phyloP scores from a whole-genome alignment of 306 rosid genomes.

The Crotalaria pallida region DNA sequence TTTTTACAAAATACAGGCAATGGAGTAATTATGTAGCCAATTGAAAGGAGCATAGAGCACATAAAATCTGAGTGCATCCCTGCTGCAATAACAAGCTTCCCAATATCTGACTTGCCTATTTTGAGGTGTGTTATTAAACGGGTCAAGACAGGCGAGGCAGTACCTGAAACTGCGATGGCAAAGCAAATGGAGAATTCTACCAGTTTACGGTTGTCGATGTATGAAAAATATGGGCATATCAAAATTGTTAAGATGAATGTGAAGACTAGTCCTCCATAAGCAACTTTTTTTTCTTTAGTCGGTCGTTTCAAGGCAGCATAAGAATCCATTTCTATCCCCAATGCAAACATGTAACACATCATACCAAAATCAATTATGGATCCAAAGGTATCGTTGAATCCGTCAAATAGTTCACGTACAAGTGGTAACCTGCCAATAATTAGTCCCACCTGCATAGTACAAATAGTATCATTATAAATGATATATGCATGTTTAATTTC shows the following conservation, averaged over 20 bases:
- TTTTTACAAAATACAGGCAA: neutral
- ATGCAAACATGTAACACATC: constrained; percentile 77
- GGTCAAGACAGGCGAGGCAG: constrained; percentile 72
- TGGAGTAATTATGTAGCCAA: constrained; percentile 53
- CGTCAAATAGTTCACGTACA: constrained; percentile 13
- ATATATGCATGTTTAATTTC: too few relatives aligned
- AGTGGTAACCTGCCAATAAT: constrained; percentile 48
- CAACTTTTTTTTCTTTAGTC: constrained; percentile 45
- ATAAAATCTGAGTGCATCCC: constrained; percentile 73
- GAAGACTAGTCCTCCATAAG: constrained; percentile 52
- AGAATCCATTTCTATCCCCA: constrained; percentile 91
- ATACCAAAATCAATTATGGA: constrained; percentile 77
- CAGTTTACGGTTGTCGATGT: constrained; percentile 3
- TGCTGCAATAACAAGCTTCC: constrained; percentile 61
- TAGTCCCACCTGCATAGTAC: constrained; percentile 56
- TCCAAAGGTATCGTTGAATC: constrained; percentile 36
- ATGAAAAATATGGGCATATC: constrained; percentile 35
- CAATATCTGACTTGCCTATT: constrained; percentile 80
- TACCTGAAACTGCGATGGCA: constrained; percentile 48
- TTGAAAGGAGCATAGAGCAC: constrained; percentile 43
- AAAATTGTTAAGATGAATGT: constrained; percentile 42
- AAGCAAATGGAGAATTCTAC: constrained; percentile 44
- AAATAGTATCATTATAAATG: neutral
- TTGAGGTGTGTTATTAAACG: constrained; percentile 61
- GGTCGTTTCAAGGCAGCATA: constrained; percentile 38